Evolutionary conservation across 2,329 filamentous ascomycete genomes (phyloP).

Genomic region (Colletotrichum incanum): DNA sequence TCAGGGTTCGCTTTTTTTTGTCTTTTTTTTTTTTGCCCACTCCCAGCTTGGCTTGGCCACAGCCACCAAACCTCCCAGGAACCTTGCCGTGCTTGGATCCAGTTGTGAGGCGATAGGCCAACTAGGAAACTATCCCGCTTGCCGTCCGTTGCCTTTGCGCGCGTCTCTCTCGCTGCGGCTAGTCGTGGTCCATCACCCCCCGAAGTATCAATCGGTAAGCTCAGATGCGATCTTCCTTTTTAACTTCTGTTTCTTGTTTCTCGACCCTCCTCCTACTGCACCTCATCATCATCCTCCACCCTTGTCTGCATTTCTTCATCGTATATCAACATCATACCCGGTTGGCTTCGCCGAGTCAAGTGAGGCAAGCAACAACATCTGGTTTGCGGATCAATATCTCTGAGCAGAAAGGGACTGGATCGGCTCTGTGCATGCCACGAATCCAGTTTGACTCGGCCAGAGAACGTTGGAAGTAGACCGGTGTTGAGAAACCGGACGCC

Average conservation of each 20-base stretch:
- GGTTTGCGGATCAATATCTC: conserved; percentile 12
- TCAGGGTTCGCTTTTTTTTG: conserved; percentile 35
- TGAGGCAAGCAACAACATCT: conserved; percentile 30
- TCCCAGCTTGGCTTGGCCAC: conserved; percentile 38
- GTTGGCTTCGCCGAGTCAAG: conserved; percentile 25
- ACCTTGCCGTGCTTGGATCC: conserved; percentile 40
- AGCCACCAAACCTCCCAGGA: conserved; percentile 27
- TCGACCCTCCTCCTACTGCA: conserved; percentile 2
- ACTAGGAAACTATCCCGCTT: conserved; percentile 35
- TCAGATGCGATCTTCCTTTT: conserved; percentile 25
- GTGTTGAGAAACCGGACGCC: conserved; percentile 13
- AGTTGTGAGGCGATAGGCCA: conserved; percentile 39
- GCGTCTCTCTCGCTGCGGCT: conserved; percentile 32
- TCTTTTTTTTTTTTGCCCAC: conserved; percentile 18
- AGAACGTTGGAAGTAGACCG: conserved; percentile 22
- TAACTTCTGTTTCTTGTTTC: neutral
- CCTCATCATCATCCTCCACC: conserved; percentile 3
- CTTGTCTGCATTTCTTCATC: neutral
- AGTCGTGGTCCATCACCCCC: conserved; percentile 22
- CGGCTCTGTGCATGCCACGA: conserved; percentile 13
- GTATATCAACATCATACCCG: conserved; percentile 26
- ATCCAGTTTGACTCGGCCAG: conserved; percentile 5
- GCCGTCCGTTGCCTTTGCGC: conserved; percentile 24
- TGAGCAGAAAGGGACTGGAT: neutral
- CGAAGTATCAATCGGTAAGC: conserved; percentile 38